phyloP scores from a whole-genome alignment of 2,329 filamentous ascomycete species.

The Hypoxylon sp. region DNA sequence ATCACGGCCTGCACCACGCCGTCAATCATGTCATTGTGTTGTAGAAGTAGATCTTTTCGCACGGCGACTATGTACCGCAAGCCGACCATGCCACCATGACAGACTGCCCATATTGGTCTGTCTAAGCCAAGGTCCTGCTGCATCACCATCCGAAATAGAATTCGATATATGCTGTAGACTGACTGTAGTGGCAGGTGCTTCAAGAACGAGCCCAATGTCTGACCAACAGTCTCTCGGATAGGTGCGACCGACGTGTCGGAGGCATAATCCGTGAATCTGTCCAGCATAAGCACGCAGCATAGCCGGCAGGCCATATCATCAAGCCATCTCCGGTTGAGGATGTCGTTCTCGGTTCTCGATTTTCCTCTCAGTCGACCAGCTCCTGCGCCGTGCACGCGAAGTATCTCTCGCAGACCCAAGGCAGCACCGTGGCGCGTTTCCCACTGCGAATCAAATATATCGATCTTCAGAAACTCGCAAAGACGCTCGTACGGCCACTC shows the following conservation, averaged over 20 bases:
- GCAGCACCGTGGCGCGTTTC: slow-evolving; percentile 95
- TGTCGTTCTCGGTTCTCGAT: slow-evolving; percentile 76
- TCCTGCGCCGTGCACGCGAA: slow-evolving; percentile 89
- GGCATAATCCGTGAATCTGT: slow-evolving; percentile 97
- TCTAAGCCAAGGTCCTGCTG: slow-evolving; percentile 81
- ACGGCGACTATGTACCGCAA: slow-evolving; percentile 95
- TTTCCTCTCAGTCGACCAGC: slow-evolving; percentile 81
- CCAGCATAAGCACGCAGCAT: slow-evolving; percentile 95
- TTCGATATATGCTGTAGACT: slow-evolving; percentile 83
- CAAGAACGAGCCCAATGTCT: slow-evolving; percentile 88
- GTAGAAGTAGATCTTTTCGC: slow-evolving; percentile 86
- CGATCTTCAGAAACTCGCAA: slow-evolving; percentile 91
- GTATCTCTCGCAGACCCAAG: slow-evolving; percentile 90
- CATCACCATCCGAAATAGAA: slow-evolving; percentile 90
- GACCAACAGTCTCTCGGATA: slow-evolving; percentile 93
- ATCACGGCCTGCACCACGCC: slow-evolving; percentile 92
- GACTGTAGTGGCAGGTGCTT: slow-evolving; percentile 82
- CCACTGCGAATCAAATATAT: slow-evolving; percentile 93
- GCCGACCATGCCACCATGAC: slow-evolving; percentile 97
- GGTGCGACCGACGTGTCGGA: slow-evolving; percentile 97
- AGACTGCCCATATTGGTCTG: slow-evolving; percentile 87
- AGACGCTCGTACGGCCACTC: slow-evolving; percentile 96
- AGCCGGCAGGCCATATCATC: slow-evolving; percentile 95
- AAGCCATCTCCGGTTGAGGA: slow-evolving; percentile 83
- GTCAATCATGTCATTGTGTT: slow-evolving; percentile 87